Evolutionary conservation across 139 green algal genomes (phyloP), one percentile per base, ranked within the genome.

Genomic region (Pycnococcus provasolii): DNA sequence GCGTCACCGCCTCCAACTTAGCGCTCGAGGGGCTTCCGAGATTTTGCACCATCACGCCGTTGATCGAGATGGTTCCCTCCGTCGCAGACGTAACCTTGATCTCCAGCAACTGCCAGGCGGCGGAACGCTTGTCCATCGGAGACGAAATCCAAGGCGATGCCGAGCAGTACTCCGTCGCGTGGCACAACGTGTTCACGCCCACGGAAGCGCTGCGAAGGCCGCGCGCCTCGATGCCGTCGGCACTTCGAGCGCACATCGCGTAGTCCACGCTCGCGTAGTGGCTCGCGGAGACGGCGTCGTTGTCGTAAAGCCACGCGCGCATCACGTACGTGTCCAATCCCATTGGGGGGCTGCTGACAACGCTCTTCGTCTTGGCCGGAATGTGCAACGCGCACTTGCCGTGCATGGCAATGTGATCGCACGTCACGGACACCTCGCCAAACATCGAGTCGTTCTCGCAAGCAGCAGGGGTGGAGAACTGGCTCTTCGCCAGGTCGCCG

Each of bases 301-400:
- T 65, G 53, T 72, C 66, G 40, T 45, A 72, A 53, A 72, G 40
- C 66, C 66, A 72, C 3, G 66, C 66, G 40, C 45, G 43, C 54
- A 72, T 37, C n/a, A 47, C 8, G 66, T 65, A 72, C 40, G 2
- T 26, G n/a, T 64, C 37, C 37, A 66, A 11, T 26, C 4, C 4
- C 6, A 46, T 42, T 13, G 58, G 11, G 4, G 39, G 39, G 43
- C 39, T 11, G 7, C 37, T 41, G 11, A 41, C 11, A 42, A 72
- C 3, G 5, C 43, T 39, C 3, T 53, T 53, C 13, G 53, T 11
- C 53, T 15, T 46, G 26, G 26, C 26, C 26, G 26, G 26, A 26
- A 26, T 26, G 26, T 26, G 26, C 8, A 62, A 5, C 15, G 57
- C 9, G 5, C 8, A 52, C 8, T 58, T n/a, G 11, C 26, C n/a